Evolutionary conservation across 2,329 filamentous ascomycete species (phyloP).

Genomic region (Botrytis paeoniae): DNA sequence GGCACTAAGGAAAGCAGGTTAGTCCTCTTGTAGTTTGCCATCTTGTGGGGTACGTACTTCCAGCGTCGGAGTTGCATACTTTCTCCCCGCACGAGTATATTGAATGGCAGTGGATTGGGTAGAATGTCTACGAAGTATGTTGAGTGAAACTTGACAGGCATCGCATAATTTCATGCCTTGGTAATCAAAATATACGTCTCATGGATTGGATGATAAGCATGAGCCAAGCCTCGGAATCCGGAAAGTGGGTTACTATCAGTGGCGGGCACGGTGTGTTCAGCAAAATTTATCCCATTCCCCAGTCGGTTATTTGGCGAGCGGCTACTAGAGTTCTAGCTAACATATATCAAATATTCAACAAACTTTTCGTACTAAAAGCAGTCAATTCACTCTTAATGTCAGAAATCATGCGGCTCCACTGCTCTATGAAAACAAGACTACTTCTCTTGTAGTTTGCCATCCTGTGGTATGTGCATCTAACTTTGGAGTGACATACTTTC

Average conservation of each 20-base stretch:
- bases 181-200: background rate
- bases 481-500: background rate
- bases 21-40: too few species aligned
- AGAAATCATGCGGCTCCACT: background rate
- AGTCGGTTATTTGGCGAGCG: too few species aligned
- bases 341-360: background rate
- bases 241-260: background rate
- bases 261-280: too few species aligned
- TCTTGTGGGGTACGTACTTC: too few species aligned
- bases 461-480: background rate
- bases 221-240: background rate
- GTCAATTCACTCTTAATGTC: background rate
- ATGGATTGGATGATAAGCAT: background rate
- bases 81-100: too few species aligned
- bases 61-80: too few species aligned
- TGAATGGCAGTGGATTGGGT: background rate
- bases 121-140: too few species aligned
- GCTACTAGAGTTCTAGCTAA: too few species aligned
- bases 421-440: background rate
- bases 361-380: background rate
- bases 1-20: too few species aligned
- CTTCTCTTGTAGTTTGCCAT: background rate
- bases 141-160: background rate
- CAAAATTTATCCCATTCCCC: too few species aligned
- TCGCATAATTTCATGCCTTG: background rate